A percentile compares a stretch with the other conserved stretches of the same genome.
Conservation (phyloP, 2,329 filamentous ascomycete genomes). For the Paramyrothecium roridum region DNA sequence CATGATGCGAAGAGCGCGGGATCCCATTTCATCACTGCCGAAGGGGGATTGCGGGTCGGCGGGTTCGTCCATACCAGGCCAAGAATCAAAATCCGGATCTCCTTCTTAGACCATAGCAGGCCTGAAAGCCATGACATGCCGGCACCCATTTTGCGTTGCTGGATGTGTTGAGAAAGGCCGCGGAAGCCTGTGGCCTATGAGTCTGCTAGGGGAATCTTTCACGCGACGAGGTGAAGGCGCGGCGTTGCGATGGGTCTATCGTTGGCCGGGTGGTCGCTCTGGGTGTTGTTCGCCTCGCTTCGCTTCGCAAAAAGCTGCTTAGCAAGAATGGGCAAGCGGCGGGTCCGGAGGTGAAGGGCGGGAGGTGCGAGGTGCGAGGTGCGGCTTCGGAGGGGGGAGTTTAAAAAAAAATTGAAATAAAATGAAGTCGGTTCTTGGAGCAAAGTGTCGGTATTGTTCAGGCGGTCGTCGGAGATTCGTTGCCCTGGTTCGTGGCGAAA, state of each 20-base stretch:
- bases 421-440: background rate
- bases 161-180: background rate
- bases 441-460: background rate
- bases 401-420: no score
- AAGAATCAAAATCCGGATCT: slow-evolving; percentile 93
- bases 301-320: no score
- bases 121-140: slow-evolving; percentile 67
- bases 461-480: background rate
- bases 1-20: background rate
- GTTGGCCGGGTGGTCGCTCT: no score
- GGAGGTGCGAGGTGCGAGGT: no score
- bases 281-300: no score
- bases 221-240: no score
- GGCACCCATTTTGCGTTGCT: slow-evolving; percentile 53
- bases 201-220: background rate
- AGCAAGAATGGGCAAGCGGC: no score
- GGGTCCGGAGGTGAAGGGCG: no score
- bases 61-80: slow-evolving; percentile 66
- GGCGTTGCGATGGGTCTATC: no score
- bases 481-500: background rate
- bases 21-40: no score
- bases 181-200: background rate
- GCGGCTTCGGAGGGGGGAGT: no score
- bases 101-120: slow-evolving; percentile 89
- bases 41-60: no score